These are phyloP conservation scores for Platanus orientalis DNA, from an alignment of 164 flowering plant genomes.

Conservation along the genomic window DNA sequence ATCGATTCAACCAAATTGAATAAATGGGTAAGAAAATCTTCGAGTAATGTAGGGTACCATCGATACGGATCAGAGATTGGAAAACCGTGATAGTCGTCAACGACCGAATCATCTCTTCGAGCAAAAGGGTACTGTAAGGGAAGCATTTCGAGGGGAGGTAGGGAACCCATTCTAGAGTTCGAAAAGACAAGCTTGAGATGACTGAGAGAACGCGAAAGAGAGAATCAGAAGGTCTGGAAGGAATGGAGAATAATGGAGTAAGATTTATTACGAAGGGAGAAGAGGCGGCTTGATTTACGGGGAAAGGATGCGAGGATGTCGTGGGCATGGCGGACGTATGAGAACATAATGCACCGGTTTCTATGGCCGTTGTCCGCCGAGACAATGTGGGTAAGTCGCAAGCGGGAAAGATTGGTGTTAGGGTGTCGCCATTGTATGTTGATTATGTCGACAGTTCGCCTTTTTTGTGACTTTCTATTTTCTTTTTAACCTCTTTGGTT, in stretches of 20 bases:
- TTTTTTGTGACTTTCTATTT: no score
- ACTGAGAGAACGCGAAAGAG: not conserved
- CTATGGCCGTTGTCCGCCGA: not conserved
- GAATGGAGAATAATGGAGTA: not conserved
- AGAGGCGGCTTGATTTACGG: not conserved
- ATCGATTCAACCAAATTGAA: no score
- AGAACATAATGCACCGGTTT: slow-evolving; percentile 15
- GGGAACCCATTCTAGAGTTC: slow-evolving; percentile 39
- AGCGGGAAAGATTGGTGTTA: not conserved
- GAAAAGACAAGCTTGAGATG: not conserved
- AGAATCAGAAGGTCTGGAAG: not conserved
- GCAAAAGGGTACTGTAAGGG: slow-evolving; percentile 50
- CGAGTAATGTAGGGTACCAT: slow-evolving; percentile 38
- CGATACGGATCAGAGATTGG: slow-evolving; percentile 76
- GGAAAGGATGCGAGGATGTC: not conserved
- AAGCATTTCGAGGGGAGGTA: slow-evolving; percentile 19
- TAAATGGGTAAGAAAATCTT: not conserved
- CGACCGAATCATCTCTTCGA: slow-evolving; percentile 72
- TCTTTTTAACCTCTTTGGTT: no score
- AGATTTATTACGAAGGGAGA: not conserved
- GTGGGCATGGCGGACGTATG: slow-evolving; percentile 17
- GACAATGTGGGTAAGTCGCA: not conserved
- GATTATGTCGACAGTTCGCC: not conserved
- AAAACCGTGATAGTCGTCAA: slow-evolving; percentile 76
- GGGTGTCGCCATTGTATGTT: not conserved